Evolutionary conservation across 2,329 filamentous ascomycete genomes (phyloP), one percentile per base, ranked within the genome.

Genomic region (Xylariaceae sp.): DNA sequence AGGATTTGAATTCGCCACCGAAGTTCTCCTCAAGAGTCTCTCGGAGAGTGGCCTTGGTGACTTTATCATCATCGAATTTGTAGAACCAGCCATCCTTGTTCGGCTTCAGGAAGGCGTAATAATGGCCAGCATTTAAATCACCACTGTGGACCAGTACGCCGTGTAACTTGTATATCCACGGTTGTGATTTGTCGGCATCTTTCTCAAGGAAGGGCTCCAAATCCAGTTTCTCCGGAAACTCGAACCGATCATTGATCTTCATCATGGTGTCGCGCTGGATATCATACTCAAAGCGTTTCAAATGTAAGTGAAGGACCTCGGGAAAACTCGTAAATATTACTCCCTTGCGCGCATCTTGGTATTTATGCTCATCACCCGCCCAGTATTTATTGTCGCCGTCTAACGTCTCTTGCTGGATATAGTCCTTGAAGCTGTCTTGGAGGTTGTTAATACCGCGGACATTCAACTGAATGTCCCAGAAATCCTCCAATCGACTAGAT

Each of bases 331-430:
- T 88, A 64, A 98, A 98, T 51, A 98, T 96, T 55, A 96, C 93
- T 42, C 93, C 93, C 67, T 98, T 98, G 72, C 89, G 91, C 41
- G 93, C 93, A 64, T 98, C 93, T 64, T 98, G 93, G 33, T 97
- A 76, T 58, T 93, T 93, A 70, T 88, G 85, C 38, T 93, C 83
- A 57, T 95, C 86, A 39, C 86, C 85, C 1, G 93, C 93, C 65
- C 89, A 93, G 64, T 98, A 98, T 66, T 97, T 95, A 72, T 98
- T 98, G 65, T 98, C 94, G 33, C 93, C 93, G 55, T 97, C 91
- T 67, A 98, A 85, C 25, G 91, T 95, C 68, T 98, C 93, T 27
- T 96, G 92, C 61, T 95, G 85, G 56, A 98, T 85, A 64, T 98
- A 98, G 67, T 97, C 91, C 63, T 84, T 84, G 73, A 98, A 97